A percentile compares a stretch with the other conserved stretches of the same genome.
Conservation (phyloP, 2,329 filamentous ascomycete genomes). For the Cladosporium oxysporum region DNA sequence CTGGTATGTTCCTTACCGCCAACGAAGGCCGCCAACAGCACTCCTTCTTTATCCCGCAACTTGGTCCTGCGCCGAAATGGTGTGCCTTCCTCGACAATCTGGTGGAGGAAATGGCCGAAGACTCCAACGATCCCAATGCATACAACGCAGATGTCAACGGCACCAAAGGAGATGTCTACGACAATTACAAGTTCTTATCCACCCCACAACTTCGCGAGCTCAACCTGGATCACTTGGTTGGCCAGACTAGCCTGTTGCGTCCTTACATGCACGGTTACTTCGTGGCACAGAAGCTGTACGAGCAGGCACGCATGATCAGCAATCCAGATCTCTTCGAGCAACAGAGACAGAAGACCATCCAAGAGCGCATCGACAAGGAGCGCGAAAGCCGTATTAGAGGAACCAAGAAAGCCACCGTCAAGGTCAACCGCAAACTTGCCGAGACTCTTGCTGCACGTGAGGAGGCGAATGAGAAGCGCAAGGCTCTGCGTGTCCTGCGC, state of each 20-base stretch:
- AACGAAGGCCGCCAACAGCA: constrained; percentile 97
- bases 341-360: constrained; percentile 84
- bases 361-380: constrained; percentile 95
- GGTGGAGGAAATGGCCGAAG: constrained; percentile 97
- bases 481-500: constrained; percentile 55
- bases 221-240: constrained; percentile 84
- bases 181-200: constrained; percentile 99
- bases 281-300: constrained; percentile 90
- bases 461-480: constrained; percentile 61
- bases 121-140: constrained; percentile 63
- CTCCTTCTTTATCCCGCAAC: constrained; percentile 89
- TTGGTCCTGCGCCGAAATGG: constrained; percentile 92
- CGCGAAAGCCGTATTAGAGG: constrained; percentile 92
- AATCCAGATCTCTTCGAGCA: constrained; percentile 95
- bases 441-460: constrained; percentile 66
- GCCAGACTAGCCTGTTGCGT: constrained; percentile 82
- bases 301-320: constrained; percentile 87
- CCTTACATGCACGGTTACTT: constrained; percentile 99
- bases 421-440: constrained; percentile 81
- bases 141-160: constrained; percentile 46
- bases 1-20: constrained; percentile 92
- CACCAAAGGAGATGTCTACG: constrained; percentile 73
- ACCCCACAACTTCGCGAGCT: constrained; percentile 80
- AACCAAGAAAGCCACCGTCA: constrained; percentile 84
- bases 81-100: constrained; percentile 96